Evolutionary conservation across 2,329 filamentous ascomycete genomes (phyloP).

Genomic region (Pseudocercospora fijiensis): DNA sequence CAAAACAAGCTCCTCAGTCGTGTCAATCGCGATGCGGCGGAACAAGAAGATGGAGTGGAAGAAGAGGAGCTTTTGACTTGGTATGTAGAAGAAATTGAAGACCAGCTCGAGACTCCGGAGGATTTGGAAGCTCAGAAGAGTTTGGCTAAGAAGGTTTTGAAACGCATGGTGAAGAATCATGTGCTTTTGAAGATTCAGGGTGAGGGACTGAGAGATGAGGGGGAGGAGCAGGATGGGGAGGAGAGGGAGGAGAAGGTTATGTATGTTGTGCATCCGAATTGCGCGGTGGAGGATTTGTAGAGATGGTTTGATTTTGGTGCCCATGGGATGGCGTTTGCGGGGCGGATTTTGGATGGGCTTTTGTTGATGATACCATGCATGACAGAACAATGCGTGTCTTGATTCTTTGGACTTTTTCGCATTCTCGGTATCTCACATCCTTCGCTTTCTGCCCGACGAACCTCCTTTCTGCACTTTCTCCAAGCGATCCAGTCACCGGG

Average conservation of each 20-base stretch:
- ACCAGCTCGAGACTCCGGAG: slow-evolving; percentile 75
- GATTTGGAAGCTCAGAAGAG: slow-evolving; percentile 73
- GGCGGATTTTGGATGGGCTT: not conserved
- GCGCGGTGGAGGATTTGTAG: slow-evolving; percentile 65
- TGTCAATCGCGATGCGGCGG: slow-evolving; percentile 77
- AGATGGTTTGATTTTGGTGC: not conserved
- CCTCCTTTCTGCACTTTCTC: slow-evolving; percentile 3
- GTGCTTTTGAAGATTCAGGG: slow-evolving; percentile 66
- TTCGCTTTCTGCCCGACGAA: slow-evolving; percentile 15
- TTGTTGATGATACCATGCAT: not conserved
- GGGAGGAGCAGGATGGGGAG: slow-evolving; percentile 55
- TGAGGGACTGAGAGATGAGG: slow-evolving; percentile 81
- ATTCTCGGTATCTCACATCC: slow-evolving; percentile 4
- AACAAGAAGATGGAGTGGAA: slow-evolving; percentile 76
- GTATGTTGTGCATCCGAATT: slow-evolving; percentile 94
- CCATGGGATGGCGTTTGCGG: not conserved
- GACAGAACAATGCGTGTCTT: no score
- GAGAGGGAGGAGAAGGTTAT: slow-evolving; percentile 56
- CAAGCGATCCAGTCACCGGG: slow-evolving; percentile 10
- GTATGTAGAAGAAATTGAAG: slow-evolving; percentile 91
- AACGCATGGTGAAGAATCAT: slow-evolving; percentile 86
- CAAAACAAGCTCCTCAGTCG: slow-evolving; percentile 80
- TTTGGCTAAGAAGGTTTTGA: slow-evolving; percentile 80
- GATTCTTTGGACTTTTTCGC: no score
- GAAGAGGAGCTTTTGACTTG: slow-evolving; percentile 78